Evolutionary conservation across 2,329 filamentous ascomycete species (phyloP).

Genomic region (Alternaria rosae): DNA sequence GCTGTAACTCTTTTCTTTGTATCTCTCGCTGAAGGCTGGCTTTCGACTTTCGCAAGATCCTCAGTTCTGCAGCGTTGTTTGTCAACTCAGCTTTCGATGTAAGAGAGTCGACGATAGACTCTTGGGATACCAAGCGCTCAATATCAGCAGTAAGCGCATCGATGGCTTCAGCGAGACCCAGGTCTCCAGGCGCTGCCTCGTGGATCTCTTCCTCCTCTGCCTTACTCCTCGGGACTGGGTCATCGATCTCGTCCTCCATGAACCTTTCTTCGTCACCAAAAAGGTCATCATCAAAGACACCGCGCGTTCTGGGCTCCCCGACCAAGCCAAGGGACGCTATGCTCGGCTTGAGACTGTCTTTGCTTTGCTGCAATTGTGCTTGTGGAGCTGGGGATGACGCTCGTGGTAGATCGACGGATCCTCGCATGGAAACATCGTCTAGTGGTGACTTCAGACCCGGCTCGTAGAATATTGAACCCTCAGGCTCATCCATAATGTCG

Average conservation of each 20-base stretch:
- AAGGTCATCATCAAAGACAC: slow-evolving; percentile 92
- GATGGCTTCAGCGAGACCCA: slow-evolving; percentile 93
- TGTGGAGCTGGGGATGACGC: slow-evolving; percentile 49
- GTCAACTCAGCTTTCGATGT: slow-evolving; percentile 95
- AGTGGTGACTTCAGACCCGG: slow-evolving; percentile 60
- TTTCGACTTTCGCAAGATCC: slow-evolving; percentile 92
- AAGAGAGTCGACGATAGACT: slow-evolving; percentile 88
- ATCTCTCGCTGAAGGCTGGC: slow-evolving; percentile 92
- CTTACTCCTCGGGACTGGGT: slow-evolving; percentile 66
- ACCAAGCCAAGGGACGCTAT: slow-evolving; percentile 91
- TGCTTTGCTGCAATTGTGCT: slow-evolving; percentile 42
- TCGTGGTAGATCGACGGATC: slow-evolving; percentile 66
- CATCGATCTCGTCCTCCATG: slow-evolving; percentile 84
- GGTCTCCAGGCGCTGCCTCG: slow-evolving; percentile 91
- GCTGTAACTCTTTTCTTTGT: slow-evolving; percentile 89
- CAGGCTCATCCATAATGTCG: slow-evolving; percentile 84
- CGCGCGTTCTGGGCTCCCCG: slow-evolving; percentile 83
- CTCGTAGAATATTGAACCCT: slow-evolving; percentile 72
- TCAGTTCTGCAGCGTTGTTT: slow-evolving; percentile 91
- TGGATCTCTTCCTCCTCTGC: slow-evolving; percentile 83
- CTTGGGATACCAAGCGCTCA: slow-evolving; percentile 84
- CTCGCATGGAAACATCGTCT: slow-evolving; percentile 68
- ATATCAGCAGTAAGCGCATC: slow-evolving; percentile 87
- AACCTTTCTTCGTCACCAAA: slow-evolving; percentile 91
- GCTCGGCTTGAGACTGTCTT: slow-evolving; percentile 73